Evolutionary conservation across 2,329 filamentous ascomycete genomes (phyloP).

Genomic region (Escovopsis sp.): DNA sequence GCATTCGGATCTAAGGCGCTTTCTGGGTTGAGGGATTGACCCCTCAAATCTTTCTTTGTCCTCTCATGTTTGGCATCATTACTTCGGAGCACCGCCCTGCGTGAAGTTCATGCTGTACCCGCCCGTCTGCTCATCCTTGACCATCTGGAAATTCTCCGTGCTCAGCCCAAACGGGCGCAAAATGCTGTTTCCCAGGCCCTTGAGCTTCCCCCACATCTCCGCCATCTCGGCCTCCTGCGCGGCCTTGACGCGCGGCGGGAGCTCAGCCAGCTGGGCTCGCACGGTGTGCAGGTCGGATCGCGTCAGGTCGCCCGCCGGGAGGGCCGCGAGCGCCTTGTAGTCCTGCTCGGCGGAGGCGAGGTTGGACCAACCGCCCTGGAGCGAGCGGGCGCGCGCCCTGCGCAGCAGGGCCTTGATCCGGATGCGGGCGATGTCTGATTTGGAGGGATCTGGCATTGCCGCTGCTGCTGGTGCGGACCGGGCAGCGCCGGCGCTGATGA

Average conservation of each 20-base stretch:
- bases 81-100: conserved; percentile 11
- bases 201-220: conserved; percentile 97
- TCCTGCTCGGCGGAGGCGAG: conserved; percentile 66
- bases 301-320: conserved; percentile 33
- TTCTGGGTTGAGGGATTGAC: no score
- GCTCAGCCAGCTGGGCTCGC: conserved; percentile 42
- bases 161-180: conserved; percentile 86
- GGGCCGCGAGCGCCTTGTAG: conserved; percentile 50
- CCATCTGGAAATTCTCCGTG: conserved; percentile 89
- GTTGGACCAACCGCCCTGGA: conserved; percentile 63
- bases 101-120: conserved; percentile 91
- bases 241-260: conserved; percentile 56
- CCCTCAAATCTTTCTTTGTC: no score
- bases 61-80: no score
- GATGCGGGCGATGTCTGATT: conserved; percentile 57
- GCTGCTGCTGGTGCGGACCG: conserved; percentile 27
- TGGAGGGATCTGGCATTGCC: conserved; percentile 9
- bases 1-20: no score
- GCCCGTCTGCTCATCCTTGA: conserved; percentile 75
- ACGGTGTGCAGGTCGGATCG: conserved; percentile 53
- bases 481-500: conserved; percentile 42
- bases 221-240: conserved; percentile 79
- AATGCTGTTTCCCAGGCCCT: conserved; percentile 80
- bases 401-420: conserved; percentile 71
- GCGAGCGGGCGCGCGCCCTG: conserved; percentile 55